Evolutionary conservation across 495 filamentous ascomycete genomes (phyloP).

Genomic region (Aspergillus taichungensis): DNA sequence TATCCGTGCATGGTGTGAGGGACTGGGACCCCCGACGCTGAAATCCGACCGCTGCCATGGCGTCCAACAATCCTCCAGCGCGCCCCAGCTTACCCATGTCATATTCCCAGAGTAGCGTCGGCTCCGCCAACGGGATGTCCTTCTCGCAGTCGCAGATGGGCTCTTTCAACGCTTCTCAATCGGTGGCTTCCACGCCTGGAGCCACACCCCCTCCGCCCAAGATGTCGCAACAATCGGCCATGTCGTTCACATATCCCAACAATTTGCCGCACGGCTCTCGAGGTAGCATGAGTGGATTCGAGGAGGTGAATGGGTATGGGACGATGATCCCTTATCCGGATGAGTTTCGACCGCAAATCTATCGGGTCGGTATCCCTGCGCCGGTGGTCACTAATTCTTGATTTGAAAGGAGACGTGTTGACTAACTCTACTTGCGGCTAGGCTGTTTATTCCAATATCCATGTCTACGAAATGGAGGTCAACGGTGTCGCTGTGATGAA

Average conservation of each 20-base stretch:
- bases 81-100: constrained; percentile 35
- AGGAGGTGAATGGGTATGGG: constrained; percentile 41
- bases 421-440: constrained; percentile 26
- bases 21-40: constrained; percentile 2
- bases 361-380: constrained; percentile 48
- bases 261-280: constrained; percentile 21
- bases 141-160: constrained; percentile 39
- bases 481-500: constrained; percentile 90
- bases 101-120: constrained; percentile 37
- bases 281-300: constrained; percentile 34
- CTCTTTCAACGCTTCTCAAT: constrained; percentile 44
- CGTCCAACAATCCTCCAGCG: constrained; percentile 33
- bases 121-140: constrained; percentile 31
- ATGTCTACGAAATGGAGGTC: constrained; percentile 97
- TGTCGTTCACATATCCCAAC: constrained; percentile 38
- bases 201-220: constrained; percentile 40
- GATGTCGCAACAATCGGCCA: constrained; percentile 33
- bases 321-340: constrained; percentile 40
- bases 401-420: constrained; percentile 3
- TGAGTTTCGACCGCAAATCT: constrained; percentile 63
- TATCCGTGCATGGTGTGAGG: constrained; percentile 6
- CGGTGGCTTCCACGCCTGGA: constrained; percentile 45
- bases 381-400: neutral
- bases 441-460: constrained; percentile 90
- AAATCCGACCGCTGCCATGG: constrained; percentile 21